Evolutionary conservation across 441 rosid genomes (phyloP).

Genomic region (Biscutella laevigata): DNA sequence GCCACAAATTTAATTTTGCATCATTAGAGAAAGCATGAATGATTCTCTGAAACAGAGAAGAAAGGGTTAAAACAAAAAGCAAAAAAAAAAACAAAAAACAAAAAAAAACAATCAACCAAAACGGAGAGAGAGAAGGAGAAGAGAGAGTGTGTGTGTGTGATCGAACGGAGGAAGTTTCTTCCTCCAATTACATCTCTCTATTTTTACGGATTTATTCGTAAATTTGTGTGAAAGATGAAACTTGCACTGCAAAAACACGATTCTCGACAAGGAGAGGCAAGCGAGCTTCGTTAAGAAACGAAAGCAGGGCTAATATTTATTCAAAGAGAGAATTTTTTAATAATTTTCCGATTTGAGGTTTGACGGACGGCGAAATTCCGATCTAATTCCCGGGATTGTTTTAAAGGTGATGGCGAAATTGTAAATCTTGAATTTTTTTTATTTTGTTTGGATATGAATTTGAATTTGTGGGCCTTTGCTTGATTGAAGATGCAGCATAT

Average conservation of each 20-base stretch:
- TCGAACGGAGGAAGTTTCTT: constrained; percentile 25
- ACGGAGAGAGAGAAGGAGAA: constrained; percentile 3
- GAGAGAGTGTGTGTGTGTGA: not conserved
- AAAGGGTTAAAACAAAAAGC: not conserved
- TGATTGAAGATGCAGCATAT: constrained; percentile 62
- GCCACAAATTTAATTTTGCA: constrained; percentile 8
- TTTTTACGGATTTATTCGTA: constrained; percentile 19
- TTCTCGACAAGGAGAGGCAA: not conserved
- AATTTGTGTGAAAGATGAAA: constrained; percentile 16
- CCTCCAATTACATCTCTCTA: constrained; percentile 21
- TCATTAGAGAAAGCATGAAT: constrained; percentile 23
- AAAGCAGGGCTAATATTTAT: too few relatives aligned
- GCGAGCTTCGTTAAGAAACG: not conserved
- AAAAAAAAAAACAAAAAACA: too few relatives aligned
- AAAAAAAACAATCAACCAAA: constrained; percentile 1
- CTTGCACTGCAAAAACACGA: constrained; percentile 23
- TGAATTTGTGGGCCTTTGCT: not conserved
- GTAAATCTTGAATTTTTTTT: constrained; percentile 29
- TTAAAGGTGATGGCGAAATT: constrained; percentile 20
- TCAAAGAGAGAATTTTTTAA: not conserved
- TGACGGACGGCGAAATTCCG: too few relatives aligned
- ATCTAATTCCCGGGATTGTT: too few relatives aligned
- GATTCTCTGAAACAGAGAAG: constrained; percentile 15
- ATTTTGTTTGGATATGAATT: not conserved
- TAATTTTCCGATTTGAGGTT: too few relatives aligned